Conservation (phyloP, 2,329 filamentous ascomycete species). For the Colletotrichum sp. region DNA sequence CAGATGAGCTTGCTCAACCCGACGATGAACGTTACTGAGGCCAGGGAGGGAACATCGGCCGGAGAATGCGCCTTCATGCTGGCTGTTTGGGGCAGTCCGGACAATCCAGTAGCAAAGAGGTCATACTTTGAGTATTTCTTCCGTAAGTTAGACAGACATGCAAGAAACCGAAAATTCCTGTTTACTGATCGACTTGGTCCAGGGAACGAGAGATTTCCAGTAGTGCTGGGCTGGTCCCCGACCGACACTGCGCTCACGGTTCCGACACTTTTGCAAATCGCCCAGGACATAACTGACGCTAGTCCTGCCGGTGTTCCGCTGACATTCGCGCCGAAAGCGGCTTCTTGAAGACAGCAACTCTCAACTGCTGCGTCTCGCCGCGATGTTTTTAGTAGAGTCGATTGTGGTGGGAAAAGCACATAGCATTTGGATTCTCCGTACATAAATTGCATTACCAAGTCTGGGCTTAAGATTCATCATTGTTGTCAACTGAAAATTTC, state of each 20-base stretch:
- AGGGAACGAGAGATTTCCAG: constrained; percentile 15
- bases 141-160: constrained; percentile 30
- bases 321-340: background rate
- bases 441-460: background rate
- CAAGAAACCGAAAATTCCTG: background rate
- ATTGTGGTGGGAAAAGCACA: background rate
- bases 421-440: background rate
- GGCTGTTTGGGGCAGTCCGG: constrained; percentile 51
- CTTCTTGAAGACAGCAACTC: background rate
- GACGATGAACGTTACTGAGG: constrained; percentile 47
- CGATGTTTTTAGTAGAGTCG: too few relatives aligned
- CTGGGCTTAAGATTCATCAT: background rate
- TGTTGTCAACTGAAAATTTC: fast-evolving
- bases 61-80: constrained; percentile 56
- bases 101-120: constrained; percentile 40
- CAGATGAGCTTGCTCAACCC: constrained; percentile 53
- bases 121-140: constrained; percentile 50
- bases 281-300: background rate
- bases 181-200: background rate
- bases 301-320: background rate
- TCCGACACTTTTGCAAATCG: background rate
- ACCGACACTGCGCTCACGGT: background rate
- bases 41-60: constrained; percentile 46
- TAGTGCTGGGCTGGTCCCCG: constrained; percentile 3
- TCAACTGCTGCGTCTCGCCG: too few relatives aligned